Evolutionary conservation across 2,329 filamentous ascomycete species (phyloP), one percentile per base, ranked within the genome.

Genomic region (Ceratocystiopsis brevicomis): DNA sequence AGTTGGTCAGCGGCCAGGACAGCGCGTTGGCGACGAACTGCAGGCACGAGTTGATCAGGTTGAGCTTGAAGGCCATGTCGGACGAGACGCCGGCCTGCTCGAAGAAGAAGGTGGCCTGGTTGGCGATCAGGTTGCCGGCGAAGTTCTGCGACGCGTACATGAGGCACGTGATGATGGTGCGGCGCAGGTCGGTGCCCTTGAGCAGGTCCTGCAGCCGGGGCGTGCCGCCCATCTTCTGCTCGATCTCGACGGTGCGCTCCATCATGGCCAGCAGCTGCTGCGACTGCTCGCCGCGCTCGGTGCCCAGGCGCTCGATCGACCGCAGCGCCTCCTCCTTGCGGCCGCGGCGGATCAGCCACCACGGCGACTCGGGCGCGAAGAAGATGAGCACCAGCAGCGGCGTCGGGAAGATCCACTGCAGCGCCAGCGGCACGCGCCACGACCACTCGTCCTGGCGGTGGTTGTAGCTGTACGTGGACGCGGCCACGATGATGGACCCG

Each of bases 1-100:
- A 34, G 1, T 68, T 67, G 15, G 72, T 78, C 41, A 80, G 67
- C 44, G 78, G 59, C 76, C 76, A 79, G 46, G 74, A 79, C 35
- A 76, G 61, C 67, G 77, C 77, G 54, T 76, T 71, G 48, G 76
- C 65, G 53, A 80, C 57, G 57, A 58, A 62, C 54, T 76, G 71
- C 3, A 79, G 71, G 41, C 66, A 71, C 0, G 75, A 77, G 44
- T 69, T 78, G 56, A 78, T 77, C 35, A 79, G 67, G 57, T 71
- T 71, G 16, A 78, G 61, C 37, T 67, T 68, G 53, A 78, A 78
- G 9, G 75, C 68, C 37, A 61, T 65, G 50, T 76, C 59, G 4
- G 55, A 58, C 2, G 47, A 45, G 50, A 80, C 68, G 43, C 73
- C 73, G 44, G 76, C 76, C 65, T 78, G 42, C 32, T 43, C 42